These are phyloP conservation scores for Ascochyta koolunga DNA, from an alignment of 2,329 filamentous ascomycete genomes.

Conservation along the genomic window DNA sequence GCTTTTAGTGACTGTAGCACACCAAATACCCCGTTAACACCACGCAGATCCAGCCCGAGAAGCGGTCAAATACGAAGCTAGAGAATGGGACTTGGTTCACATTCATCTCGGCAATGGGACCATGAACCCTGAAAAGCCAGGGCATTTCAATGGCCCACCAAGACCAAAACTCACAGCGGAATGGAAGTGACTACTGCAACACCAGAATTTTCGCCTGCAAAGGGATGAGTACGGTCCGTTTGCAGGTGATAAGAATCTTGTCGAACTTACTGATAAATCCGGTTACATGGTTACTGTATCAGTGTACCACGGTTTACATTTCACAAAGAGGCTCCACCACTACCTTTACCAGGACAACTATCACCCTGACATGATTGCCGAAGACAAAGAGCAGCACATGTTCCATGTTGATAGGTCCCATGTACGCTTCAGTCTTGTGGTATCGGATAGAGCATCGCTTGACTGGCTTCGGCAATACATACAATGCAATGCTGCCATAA, in stretches of 20 bases:
- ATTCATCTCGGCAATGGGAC: not conserved
- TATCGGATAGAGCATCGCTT: not conserved
- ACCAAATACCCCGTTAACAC: not conserved
- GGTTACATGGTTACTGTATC: not conserved
- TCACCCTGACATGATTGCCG: not conserved
- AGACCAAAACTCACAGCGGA: not conserved
- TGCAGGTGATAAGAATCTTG: not conserved
- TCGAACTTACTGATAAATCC: not conserved
- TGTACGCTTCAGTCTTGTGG: not conserved
- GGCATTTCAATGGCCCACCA: not conserved
- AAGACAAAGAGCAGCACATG: not conserved
- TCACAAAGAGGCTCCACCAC: not conserved
- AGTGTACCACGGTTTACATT: slow-evolving; percentile 2
- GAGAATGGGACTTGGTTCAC: not conserved
- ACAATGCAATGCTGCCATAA: slow-evolving; percentile 1
- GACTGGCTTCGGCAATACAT: slow-evolving; percentile 1
- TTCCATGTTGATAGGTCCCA: not conserved
- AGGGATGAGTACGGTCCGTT: slow-evolving; percentile 1
- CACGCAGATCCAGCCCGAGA: not conserved
- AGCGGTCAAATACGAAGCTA: not conserved
- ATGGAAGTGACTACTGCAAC: not conserved
- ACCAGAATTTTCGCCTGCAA: slow-evolving; percentile 2
- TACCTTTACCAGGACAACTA: not conserved
- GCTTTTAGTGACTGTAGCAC: not conserved
- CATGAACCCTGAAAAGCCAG: not conserved